Conservation (phyloP, 441 rosid genomes). For the Gossypium laxum region DNA sequence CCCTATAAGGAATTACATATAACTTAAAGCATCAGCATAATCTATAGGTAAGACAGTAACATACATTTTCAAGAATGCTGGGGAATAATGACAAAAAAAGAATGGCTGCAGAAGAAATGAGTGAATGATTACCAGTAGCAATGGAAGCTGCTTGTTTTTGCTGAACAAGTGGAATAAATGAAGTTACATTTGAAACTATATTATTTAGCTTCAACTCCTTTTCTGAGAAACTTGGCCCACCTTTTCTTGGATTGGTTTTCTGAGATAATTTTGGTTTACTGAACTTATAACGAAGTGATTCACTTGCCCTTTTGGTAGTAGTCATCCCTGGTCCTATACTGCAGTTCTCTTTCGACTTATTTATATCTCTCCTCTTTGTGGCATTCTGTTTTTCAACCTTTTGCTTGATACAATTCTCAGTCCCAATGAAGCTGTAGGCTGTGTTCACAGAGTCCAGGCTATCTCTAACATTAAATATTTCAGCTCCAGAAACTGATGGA, state of each 20-base stretch:
- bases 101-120: conserved; percentile 5
- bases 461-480: conserved; percentile 30
- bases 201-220: conserved; percentile 52
- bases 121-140: conserved; percentile 40
- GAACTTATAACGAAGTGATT: conserved; percentile 39
- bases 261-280: conserved; percentile 52
- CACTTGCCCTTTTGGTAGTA: conserved; percentile 29
- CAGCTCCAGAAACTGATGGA: conserved; percentile 42
- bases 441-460: conserved; percentile 61
- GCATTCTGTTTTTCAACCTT: conserved; percentile 31
- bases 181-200: conserved; percentile 65
- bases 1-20: conserved; percentile 31
- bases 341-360: conserved; percentile 39
- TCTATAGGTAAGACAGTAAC: neutral
- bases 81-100: neutral
- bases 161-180: conserved; percentile 76
- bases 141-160: conserved; percentile 60
- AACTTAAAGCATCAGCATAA: neutral
- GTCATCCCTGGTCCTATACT: conserved; percentile 21
- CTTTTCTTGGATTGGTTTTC: conserved; percentile 34
- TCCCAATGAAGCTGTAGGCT: conserved; percentile 38
- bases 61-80: neutral
- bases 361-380: conserved; percentile 36
- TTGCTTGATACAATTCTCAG: conserved; percentile 33
- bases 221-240: conserved; percentile 31